phyloP scores from a whole-genome alignment of 2,329 filamentous ascomycete species.

The Cladophialophora bantiana region DNA sequence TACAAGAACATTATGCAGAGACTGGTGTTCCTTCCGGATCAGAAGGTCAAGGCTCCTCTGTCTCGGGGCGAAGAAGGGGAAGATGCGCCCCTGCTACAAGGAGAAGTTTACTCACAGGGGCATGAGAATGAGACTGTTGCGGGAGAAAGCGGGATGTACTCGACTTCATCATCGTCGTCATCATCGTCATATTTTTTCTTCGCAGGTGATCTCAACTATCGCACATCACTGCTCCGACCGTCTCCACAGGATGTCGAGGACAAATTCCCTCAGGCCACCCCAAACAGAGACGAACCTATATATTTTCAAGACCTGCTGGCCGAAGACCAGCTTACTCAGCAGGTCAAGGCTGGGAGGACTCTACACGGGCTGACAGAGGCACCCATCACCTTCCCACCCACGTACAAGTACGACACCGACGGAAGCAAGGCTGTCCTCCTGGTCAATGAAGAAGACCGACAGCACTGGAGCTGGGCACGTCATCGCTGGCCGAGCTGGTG shows the following conservation, averaged over 20 bases:
- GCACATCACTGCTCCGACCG: conserved; percentile 74
- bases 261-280: conserved; percentile 66
- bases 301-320: conserved; percentile 73
- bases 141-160: conserved; percentile 67
- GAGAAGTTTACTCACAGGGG: conserved; percentile 41
- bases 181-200: conserved; percentile 80
- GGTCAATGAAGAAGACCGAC: conserved; percentile 44
- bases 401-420: conserved; percentile 81
- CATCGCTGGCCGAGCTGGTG: conserved; percentile 94
- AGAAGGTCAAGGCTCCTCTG: conserved; percentile 17
- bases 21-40: conserved; percentile 69
- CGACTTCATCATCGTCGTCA: conserved; percentile 68
- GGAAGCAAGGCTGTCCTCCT: conserved; percentile 42
- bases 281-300: conserved; percentile 59
- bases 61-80: conserved; percentile 51
- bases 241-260: conserved; percentile 59
- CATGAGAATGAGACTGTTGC: conserved; percentile 24
- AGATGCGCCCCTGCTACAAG: conserved; percentile 45
- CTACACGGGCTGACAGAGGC: conserved; percentile 81
- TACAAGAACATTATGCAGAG: conserved; percentile 84
- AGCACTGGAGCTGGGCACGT: conserved; percentile 74
- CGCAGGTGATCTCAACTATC: conserved; percentile 93
- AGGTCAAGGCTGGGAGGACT: conserved; percentile 72
- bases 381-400: conserved; percentile 80
- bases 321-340: conserved; percentile 79